Evolutionary conservation across 352 stramenopile genomes (phyloP).

Genomic region (Globisporangium recalcitrans): DNA sequence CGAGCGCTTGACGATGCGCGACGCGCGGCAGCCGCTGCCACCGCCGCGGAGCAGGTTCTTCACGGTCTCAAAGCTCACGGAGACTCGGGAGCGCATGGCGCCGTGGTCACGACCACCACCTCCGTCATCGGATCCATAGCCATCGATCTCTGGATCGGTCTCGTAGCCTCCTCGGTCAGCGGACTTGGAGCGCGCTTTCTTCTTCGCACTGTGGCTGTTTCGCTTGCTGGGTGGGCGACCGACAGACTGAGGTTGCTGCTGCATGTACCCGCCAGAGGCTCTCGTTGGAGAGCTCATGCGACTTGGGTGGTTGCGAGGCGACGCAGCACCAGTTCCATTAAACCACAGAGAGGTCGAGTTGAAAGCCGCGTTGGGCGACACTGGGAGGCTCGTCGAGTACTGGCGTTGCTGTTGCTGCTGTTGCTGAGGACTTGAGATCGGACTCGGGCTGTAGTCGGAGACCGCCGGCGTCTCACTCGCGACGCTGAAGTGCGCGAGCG

Average conservation of each 20-base stretch:
- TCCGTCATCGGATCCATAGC: background rate
- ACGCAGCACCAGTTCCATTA: background rate
- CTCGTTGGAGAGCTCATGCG: slow-evolving; percentile 2
- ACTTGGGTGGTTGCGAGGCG: background rate
- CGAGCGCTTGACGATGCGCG: slow-evolving; percentile 33
- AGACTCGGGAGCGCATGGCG: slow-evolving; percentile 25
- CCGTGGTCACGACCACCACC: background rate
- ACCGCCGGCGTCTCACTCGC: slow-evolving; percentile 27
- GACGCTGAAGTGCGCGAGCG: slow-evolving; percentile 45
- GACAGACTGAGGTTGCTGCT: background rate
- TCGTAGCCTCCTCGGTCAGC: slow-evolving; percentile 12
- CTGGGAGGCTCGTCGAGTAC: slow-evolving; percentile 5
- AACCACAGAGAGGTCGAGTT: slow-evolving; percentile 8
- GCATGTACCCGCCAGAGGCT: background rate
- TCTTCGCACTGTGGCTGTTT: slow-evolving; percentile 5
- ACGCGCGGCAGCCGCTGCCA: slow-evolving; percentile 21
- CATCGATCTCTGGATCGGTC: slow-evolving; percentile 8
- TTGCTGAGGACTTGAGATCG: slow-evolving; percentile 2
- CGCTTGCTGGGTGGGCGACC: background rate
- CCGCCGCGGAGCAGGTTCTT: slow-evolving; percentile 59
- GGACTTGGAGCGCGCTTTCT: slow-evolving; percentile 14
- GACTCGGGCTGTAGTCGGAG: slow-evolving; percentile 1
- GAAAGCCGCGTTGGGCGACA: background rate
- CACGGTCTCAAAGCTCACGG: slow-evolving; percentile 50
- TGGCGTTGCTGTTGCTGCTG: background rate